These are phyloP conservation scores for Colletotrichum acutatum DNA, from an alignment of 2,329 filamentous ascomycete species.

Conservation along the genomic window DNA sequence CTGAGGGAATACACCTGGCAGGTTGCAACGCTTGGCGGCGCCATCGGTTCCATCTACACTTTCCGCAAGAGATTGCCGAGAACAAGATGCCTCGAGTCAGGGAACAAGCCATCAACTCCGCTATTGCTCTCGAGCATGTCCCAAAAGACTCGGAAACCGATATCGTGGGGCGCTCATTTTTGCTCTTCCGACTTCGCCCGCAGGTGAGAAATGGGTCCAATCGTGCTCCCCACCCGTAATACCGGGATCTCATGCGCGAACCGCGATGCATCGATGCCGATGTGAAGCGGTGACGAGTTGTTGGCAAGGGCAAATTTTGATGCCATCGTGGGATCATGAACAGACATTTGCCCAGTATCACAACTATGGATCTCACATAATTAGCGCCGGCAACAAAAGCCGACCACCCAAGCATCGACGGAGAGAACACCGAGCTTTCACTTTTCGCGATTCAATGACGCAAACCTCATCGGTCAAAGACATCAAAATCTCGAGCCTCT, in stretches of 20 bases:
- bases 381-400: neutral
- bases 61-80: too few species aligned
- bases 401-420: neutral
- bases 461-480: too few species aligned
- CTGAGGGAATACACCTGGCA: too few species aligned
- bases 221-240: neutral
- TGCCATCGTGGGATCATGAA: neutral
- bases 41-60: too few species aligned
- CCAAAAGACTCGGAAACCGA: neutral
- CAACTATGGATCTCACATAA: neutral
- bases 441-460: neutral
- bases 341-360: neutral
- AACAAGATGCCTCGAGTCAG: too few species aligned
- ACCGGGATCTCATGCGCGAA: neutral
- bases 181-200: conserved; percentile 13
- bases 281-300: too few species aligned
- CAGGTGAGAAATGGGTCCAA: neutral
- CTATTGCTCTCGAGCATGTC: too few species aligned
- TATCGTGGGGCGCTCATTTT: neutral
- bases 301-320: neutral
- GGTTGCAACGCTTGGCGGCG: too few species aligned
- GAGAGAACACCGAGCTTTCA: neutral
- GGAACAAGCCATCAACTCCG: too few species aligned
- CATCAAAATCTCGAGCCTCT: neutral
- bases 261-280: too few species aligned